A percentile compares a stretch with the other conserved stretches of the same genome.
phyloP scores from a whole-genome alignment of 225 moss, liverwort and hornwort genomes.

The Asterella californica region DNA sequence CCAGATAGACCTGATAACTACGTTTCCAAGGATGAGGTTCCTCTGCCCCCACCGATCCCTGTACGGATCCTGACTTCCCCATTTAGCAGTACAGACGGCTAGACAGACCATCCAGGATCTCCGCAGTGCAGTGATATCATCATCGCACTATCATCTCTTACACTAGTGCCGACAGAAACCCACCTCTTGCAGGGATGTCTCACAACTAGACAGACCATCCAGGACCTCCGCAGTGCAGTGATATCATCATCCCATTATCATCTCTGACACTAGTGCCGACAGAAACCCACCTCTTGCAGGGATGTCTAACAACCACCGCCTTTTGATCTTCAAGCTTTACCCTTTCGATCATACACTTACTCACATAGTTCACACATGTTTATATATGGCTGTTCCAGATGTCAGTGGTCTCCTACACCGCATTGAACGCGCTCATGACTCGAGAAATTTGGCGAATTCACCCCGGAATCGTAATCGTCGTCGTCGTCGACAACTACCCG shows the following conservation, averaged over 20 bases:
- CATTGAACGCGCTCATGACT: conserved; percentile 1
- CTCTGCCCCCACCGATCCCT: not conserved
- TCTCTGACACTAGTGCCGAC: not conserved
- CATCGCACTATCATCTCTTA: not conserved
- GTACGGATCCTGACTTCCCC: conserved; percentile 4
- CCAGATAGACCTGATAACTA: not conserved
- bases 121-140: too few species aligned
- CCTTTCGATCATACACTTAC: conserved; percentile 1
- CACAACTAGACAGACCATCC: conserved; percentile 5
- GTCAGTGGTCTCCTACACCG: not conserved
- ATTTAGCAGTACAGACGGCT: not conserved
- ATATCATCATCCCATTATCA: not conserved
- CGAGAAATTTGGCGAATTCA: conserved; percentile 3
- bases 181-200: conserved; percentile 2
- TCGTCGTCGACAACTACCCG: not conserved
- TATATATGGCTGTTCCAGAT: conserved; percentile 17
- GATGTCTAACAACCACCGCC: not conserved
- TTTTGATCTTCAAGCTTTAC: conserved; percentile 6
- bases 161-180: not conserved
- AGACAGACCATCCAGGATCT: not conserved
- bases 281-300: not conserved
- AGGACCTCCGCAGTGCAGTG: not conserved
- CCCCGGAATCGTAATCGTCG: not conserved
- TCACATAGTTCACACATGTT: not conserved
- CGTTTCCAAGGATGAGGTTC: conserved; percentile 11